Evolutionary conservation across 2,329 filamentous ascomycete species (phyloP), one percentile per base, ranked within the genome.

Genomic region (Calonectria leucothoes): DNA sequence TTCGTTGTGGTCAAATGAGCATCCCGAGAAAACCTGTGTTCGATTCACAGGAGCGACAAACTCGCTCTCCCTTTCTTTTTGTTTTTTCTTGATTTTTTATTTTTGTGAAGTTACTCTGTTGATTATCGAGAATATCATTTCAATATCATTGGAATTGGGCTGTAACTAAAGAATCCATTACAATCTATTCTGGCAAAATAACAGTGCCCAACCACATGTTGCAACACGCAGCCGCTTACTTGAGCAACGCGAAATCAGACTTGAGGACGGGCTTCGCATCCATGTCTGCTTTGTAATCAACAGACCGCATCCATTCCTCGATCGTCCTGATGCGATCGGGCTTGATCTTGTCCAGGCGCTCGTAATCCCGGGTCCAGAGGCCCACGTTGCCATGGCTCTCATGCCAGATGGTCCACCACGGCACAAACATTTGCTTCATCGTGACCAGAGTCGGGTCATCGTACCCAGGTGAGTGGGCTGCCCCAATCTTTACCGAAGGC

Each of bases 221-320:
- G 11, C 20, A 11, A 10, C 17, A 45, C 2, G 2, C 17, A 23
- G 3, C 20, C 2, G 20, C 12, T 65, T 27, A 65, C 11, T 65
- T 65, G 0, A 6, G 27, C 7, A 15, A 65, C 17, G 29, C 42
- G 23, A 65, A 65, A 20, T 65, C 61, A n/a, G 61, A 65, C 29
- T 65, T 65, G 7, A 51, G 29, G 3, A 65, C 25, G 0, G 39
- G 39, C 42, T 65, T 65, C 11, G 31, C 39, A 2, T 65, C 61
- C 37, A 37, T 55, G 0, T 72, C 70, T 15, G 59, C 33, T n/a
- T 67, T 69, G 27, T 73, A 74, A 17, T 64, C 35, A 14, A 74
- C 72, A 8, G 70, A 74, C 17, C 61, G 42, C 73, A 75, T 73
- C 73, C 73, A 75, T n/a, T 75, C 42, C 39, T 73, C 73, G 5